Base-by-base conservation (phyloP, 768 basidiomycete species). In the Termitomyces titanicus region DNA sequence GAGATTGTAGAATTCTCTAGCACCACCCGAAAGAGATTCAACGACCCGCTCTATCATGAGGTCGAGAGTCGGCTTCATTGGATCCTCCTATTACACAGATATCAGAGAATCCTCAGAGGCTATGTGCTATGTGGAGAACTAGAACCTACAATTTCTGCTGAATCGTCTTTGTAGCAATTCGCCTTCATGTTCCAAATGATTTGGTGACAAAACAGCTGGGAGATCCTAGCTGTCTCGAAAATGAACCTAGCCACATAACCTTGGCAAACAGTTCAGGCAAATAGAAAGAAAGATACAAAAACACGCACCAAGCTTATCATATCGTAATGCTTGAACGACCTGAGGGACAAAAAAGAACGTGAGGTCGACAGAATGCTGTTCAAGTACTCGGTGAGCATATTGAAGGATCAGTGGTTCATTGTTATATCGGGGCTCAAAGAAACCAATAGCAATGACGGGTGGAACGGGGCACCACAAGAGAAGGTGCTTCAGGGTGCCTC, bases 101-200 rank as follows among this genome's bases (percentile, higher is more conserved):
- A 39, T 50, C 20, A 37, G 25, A 24, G 24, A 31, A 22, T 10
- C 7, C 11, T 22, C 46, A n/a, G n/a, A n/a, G n/a, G n/a, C n/a
- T n/a, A n/a, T n/a, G n/a, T n/a, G n/a, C n/a, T n/a, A n/a, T n/a
- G n/a, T 5, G 10, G 20, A 29, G 10, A 27, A 46, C 12, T 17
- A 25, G 33, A 50, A 75, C 83, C 48, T 63, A 91, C 93, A 55
- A 89, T 77, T 68, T 95, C 94, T 13, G 85, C 92, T 7, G 79
- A 75, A 64, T 98, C 97, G 63, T 94, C 96, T 63, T 89, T 92
- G 69, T 85, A 97, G 58, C 91, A 94, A 65, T 99, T 99, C 5
- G 97, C 97, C 65, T 96, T 96, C 97, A 98, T 98, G 69, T 98
- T 99, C 97, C 97, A 99, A 58, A 99, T 92, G 60, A 98, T 98